Conservation (phyloP, 345 rosid species). For the Brassica nigra region DNA sequence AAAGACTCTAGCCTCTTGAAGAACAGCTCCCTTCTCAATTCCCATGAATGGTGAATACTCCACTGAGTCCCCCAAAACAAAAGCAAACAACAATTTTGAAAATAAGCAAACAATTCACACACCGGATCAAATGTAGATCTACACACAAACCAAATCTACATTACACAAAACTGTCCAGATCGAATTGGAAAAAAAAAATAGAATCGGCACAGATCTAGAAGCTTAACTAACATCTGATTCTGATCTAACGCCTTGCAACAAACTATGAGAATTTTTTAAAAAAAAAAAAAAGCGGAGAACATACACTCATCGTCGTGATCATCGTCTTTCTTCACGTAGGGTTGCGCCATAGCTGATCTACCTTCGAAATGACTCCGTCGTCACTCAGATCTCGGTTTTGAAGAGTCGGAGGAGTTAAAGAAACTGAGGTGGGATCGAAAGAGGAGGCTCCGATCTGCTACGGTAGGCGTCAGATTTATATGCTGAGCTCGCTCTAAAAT, state of each 20-base stretch:
- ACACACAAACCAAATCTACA: neutral
- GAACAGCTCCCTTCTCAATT: slow-evolving; percentile 97
- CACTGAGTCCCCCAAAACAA: slow-evolving; percentile 42
- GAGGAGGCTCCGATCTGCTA: slow-evolving; percentile 29
- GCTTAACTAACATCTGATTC: neutral
- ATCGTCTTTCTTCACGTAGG: slow-evolving; percentile 92
- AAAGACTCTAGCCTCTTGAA: slow-evolving; percentile 97
- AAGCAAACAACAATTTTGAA: neutral
- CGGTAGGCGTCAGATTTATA: neutral
- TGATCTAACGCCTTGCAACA: slow-evolving; percentile 37
- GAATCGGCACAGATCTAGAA: neutral
- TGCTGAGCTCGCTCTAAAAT: neutral
- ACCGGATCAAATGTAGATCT: slow-evolving; percentile 31
- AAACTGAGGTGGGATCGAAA: slow-evolving; percentile 19
- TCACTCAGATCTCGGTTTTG: slow-evolving; percentile 32
- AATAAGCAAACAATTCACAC: neutral
- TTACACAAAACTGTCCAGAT: no score
- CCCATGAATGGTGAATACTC: slow-evolving; percentile 95
- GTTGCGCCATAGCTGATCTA: slow-evolving; percentile 77
- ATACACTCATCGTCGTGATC: slow-evolving; percentile 98
- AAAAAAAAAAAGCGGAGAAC: neutral
- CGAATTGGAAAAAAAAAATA: no score
- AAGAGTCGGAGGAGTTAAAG: neutral
- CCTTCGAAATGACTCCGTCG: slow-evolving; percentile 22
- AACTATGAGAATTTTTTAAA: neutral